Evolutionary conservation across 768 basidiomycete species (phyloP), one percentile per base, ranked within the genome.

Genomic region (Hypholoma fasciculare): DNA sequence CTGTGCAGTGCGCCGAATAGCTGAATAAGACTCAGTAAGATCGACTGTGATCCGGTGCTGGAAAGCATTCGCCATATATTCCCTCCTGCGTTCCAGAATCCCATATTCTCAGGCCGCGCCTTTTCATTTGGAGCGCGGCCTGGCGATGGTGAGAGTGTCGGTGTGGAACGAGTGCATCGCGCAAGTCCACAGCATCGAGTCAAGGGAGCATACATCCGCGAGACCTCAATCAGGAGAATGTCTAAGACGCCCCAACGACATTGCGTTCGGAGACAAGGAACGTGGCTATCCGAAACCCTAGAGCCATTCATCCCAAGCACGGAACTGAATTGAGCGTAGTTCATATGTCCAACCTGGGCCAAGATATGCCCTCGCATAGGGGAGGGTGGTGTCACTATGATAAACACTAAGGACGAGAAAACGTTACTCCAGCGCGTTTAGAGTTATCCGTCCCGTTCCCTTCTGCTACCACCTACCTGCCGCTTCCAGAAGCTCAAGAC

Each of bases 251-350:
- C 48, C 58, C 59, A 58, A 53, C 39, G 38, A 19, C 40, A 43
- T 51, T 48, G 52, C 47, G 11, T 36, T 19, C 23, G 51, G 36
- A 46, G 46, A 30, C 38, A 19, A 48, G 23, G 52, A 59, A 59
- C 63, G 60, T 61, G 63, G 58, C 49, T 23, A 57, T 57, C 63
- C 63, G 63, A 64, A 59, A 64, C 63, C 34, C 39, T 14, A 44
- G 52, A 43, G 52, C 26, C 26, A 34, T 43, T 54, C 44, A 47
- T 55, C 38, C 48, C 57, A 49, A 51, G 57, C 36, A 44, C 46
- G 51, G 42, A 60, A 57, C 54, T 60, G 42, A 53, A 53, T 52
- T 30, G 37, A 36, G 49, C 52, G 39, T 55, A 53, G 48, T 50
- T 46, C 34, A 50, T 52, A 23, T 43, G 39, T 55, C 40, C 53